Conservation (phyloP, 805 yeast species). For the Candida sithepensis region DNA sequence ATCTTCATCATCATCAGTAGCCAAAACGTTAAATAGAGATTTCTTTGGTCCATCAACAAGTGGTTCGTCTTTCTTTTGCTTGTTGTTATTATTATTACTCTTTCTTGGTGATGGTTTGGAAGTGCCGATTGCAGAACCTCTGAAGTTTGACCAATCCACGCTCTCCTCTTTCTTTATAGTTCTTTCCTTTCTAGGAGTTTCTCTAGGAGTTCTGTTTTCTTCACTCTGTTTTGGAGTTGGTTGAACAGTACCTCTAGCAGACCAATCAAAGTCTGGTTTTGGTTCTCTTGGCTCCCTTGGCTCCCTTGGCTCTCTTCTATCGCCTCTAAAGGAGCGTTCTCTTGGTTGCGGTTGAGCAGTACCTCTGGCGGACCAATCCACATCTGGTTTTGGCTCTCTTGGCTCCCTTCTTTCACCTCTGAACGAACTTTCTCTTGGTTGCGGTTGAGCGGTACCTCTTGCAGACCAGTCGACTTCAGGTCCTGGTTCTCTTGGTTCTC, state of each 20-base stretch:
- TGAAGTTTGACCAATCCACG: slow-evolving; percentile 20
- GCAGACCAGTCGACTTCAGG: slow-evolving; percentile 50
- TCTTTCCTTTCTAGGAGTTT: slow-evolving; percentile 6
- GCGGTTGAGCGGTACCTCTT: slow-evolving; percentile 22
- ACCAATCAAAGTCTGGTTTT: slow-evolving; percentile 53
- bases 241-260: slow-evolving; percentile 26
- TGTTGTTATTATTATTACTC: too few species aligned
- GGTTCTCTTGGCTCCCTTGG: slow-evolving; percentile 38
- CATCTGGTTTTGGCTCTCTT: slow-evolving; percentile 48
- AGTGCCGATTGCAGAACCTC: slow-evolving; percentile 23
- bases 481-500: slow-evolving; percentile 42
- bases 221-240: slow-evolving; percentile 15
- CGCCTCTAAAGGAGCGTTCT: slow-evolving; percentile 8
- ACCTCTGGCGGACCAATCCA: slow-evolving; percentile 45
- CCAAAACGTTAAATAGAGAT: slow-evolving; percentile 48
- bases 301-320: slow-evolving; percentile 34
- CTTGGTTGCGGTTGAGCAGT: slow-evolving; percentile 17
- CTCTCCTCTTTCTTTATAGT: slow-evolving; percentile 10
- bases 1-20: slow-evolving; percentile 47
- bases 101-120: slow-evolving; percentile 7
- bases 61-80: slow-evolving; percentile 23
- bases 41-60: slow-evolving; percentile 32
- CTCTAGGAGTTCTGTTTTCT: slow-evolving; percentile 10
- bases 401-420: slow-evolving; percentile 30
- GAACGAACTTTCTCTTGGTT: slow-evolving; percentile 18